These are phyloP conservation scores for Acacia confusa DNA, from an alignment of 306 rosid species.

Conservation along the genomic window DNA sequence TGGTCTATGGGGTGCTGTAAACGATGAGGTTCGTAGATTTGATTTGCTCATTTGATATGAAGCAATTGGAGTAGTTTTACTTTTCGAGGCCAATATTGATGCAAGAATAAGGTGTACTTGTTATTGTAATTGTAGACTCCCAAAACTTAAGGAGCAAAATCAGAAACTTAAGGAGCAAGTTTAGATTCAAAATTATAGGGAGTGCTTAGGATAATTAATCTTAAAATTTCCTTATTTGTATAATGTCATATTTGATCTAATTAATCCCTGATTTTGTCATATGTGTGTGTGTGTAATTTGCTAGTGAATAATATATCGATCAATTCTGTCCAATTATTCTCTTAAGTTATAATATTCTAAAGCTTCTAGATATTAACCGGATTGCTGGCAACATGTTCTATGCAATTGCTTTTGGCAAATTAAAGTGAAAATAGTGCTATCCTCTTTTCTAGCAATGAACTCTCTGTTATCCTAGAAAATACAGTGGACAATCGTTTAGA, in stretches of 20 bases:
- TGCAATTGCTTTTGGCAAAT: not conserved
- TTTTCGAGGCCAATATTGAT: not conserved
- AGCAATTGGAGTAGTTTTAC: conserved; percentile 13
- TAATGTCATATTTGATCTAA: too few species aligned
- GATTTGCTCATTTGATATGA: not conserved
- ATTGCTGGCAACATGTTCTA: not conserved
- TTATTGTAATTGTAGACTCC: not conserved
- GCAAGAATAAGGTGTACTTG: not conserved
- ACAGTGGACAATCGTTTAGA: not conserved
- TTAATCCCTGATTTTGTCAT: too few species aligned
- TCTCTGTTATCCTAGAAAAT: not conserved
- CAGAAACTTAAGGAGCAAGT: too few species aligned
- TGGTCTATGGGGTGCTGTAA: not conserved
- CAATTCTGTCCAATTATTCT: too few species aligned
- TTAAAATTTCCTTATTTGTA: too few species aligned
- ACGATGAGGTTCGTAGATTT: not conserved
- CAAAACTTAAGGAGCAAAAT: too few species aligned
- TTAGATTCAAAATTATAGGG: too few species aligned
- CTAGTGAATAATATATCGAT: too few species aligned
- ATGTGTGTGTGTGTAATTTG: too few species aligned
- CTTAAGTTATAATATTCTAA: not conserved
- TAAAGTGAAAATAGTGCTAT: not conserved
- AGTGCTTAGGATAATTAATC: too few species aligned
- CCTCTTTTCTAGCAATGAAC: not conserved
- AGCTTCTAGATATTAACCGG: not conserved